phyloP scores from a whole-genome alignment of 306 rosid species.

The Clitoria ternatea region DNA sequence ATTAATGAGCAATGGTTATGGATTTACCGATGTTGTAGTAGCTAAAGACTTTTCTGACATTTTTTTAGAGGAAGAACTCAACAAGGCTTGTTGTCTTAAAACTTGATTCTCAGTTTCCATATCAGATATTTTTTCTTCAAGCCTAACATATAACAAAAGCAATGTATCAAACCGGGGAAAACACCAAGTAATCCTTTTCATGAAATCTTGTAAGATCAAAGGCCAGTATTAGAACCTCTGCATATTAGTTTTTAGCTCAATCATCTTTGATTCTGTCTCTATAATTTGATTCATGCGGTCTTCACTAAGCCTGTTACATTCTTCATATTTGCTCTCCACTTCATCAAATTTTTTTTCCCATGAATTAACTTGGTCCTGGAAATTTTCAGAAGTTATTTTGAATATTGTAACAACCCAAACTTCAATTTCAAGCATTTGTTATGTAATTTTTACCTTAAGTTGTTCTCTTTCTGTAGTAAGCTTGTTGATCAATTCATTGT shows the following conservation, averaged over 20 bases:
- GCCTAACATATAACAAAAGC: conserved; percentile 44
- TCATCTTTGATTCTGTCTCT: conserved; percentile 77
- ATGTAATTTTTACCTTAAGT: conserved; percentile 29
- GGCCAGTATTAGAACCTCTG: conserved; percentile 56
- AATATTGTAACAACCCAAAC: conserved; percentile 8
- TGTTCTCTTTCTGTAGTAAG: conserved; percentile 20
- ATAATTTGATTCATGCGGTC: conserved; percentile 76
- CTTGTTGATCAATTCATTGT: conserved; percentile 12
- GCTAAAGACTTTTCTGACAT: conserved; percentile 49
- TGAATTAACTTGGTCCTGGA: conserved; percentile 66
- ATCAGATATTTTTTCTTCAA: conserved; percentile 84
- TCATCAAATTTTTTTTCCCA: conserved; percentile 71
- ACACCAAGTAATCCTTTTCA: conserved; percentile 3
- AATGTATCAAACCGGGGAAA: conserved; percentile 19
- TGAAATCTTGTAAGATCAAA: conserved; percentile 12
- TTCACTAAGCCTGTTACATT: conserved; percentile 45
- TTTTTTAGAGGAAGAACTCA: conserved; percentile 55
- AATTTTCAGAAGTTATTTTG: conserved; percentile 16
- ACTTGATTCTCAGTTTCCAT: conserved; percentile 80
- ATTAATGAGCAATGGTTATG: conserved; percentile 8
- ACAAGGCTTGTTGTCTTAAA: conserved; percentile 64
- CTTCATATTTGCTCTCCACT: conserved; percentile 54
- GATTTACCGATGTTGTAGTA: conserved; percentile 44
- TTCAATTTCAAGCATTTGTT: not conserved
- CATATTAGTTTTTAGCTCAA: conserved; percentile 73